A percentile compares a stretch with the other conserved stretches of the same genome.
phyloP scores from a whole-genome alignment of 257 asterid genomes.

The Petrea volubilis region DNA sequence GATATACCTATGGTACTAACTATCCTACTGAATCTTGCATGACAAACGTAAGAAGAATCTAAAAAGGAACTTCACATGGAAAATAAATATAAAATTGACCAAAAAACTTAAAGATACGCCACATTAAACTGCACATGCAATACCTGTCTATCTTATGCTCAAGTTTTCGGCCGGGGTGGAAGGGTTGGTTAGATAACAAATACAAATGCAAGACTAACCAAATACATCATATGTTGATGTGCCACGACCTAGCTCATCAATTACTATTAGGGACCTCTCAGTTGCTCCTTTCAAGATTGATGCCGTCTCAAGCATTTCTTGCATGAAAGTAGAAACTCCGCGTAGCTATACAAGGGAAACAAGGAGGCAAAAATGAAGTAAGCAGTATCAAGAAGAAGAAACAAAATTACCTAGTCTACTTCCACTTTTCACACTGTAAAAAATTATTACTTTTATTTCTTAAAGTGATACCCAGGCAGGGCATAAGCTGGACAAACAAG shows the following conservation, averaged over 20 bases:
- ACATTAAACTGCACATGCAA: neutral
- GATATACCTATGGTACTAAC: neutral
- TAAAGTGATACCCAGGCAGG: neutral
- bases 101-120: too few relatives aligned
- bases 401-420: neutral
- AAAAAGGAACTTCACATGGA: neutral
- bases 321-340: conserved; percentile 99
- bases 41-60: too few relatives aligned
- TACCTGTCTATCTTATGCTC: conserved; percentile 5
- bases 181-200: neutral
- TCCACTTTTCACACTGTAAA: conserved; percentile 3
- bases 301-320: conserved; percentile 99
- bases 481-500: conserved; percentile 17
- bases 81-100: neutral
- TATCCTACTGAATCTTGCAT: neutral
- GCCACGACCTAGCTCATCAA: conserved; percentile 99
- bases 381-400: neutral
- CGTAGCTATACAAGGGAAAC: conserved; percentile 57
- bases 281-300: conserved; percentile 98
- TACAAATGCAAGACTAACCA: conserved; percentile 58
- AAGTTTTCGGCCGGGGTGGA: neutral
- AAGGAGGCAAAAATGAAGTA: neutral
- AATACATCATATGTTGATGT: conserved; percentile 98
- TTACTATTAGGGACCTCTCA: conserved; percentile 74
- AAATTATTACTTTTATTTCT: conserved; percentile 1